These are phyloP conservation scores for Pseudocercospora musae DNA, from an alignment of 2,329 filamentous ascomycete species.

Conservation along the genomic window DNA sequence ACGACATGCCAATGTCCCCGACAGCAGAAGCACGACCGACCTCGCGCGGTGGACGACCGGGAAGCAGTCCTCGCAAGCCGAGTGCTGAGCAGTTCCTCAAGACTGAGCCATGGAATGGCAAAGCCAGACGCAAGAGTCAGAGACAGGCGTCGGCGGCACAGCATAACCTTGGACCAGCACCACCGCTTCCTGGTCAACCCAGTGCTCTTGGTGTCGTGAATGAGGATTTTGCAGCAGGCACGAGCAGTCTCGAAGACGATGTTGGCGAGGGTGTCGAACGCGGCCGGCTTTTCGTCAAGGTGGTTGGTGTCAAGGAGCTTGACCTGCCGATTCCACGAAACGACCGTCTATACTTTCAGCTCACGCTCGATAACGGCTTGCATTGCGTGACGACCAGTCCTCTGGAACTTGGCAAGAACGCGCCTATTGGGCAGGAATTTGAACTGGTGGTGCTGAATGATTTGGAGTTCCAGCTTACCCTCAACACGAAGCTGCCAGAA, in stretches of 20 bases:
- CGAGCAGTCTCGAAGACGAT: slow-evolving; percentile 47
- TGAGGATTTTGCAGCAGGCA: slow-evolving; percentile 63
- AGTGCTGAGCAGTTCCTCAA: slow-evolving; percentile 87
- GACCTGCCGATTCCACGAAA: slow-evolving; percentile 86
- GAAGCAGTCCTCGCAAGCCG: slow-evolving; percentile 68
- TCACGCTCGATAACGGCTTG: slow-evolving; percentile 96
- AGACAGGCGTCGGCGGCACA: slow-evolving; percentile 51
- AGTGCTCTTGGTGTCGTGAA: slow-evolving; percentile 64
- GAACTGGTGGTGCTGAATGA: slow-evolving; percentile 96
- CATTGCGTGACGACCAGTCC: slow-evolving; percentile 97
- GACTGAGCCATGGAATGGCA: slow-evolving; percentile 93
- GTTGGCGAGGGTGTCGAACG: slow-evolving; percentile 76
- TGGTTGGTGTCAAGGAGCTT: slow-evolving; percentile 95
- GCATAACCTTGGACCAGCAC: slow-evolving; percentile 59
- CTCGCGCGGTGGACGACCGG: slow-evolving; percentile 50
- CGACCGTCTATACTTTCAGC: slow-evolving; percentile 88
- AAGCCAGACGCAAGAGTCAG: slow-evolving; percentile 65
- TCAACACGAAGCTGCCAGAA: slow-evolving; percentile 85
- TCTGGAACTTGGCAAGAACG: slow-evolving; percentile 86
- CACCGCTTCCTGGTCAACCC: slow-evolving; percentile 82
- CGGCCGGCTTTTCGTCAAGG: slow-evolving; percentile 92
- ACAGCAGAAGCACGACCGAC: slow-evolving; percentile 40
- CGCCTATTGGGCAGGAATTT: slow-evolving; percentile 96
- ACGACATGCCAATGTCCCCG: slow-evolving; percentile 52
- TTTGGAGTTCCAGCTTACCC: slow-evolving; percentile 95